Base-by-base conservation (phyloP, 1,284 basidiomycete genomes). In the Trichosporon sp. region DNA sequence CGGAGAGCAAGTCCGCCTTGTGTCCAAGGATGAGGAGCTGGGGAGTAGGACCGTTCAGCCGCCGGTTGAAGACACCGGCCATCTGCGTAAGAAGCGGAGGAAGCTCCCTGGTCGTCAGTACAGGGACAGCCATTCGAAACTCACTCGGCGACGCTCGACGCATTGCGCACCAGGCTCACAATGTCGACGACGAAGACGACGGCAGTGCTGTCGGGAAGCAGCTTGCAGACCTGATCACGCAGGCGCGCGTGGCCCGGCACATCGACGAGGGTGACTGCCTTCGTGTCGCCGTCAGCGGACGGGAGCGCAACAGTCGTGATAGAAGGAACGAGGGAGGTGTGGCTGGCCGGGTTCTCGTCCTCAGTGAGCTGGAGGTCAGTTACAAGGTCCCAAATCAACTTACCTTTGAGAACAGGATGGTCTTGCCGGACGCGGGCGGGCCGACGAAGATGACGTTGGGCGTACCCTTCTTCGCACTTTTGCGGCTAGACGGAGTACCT, bases 131-230 rank as follows among this genome's bases (percentile, higher is more conserved):
- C 12, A 2, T 5, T 11, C 10, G 43, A 10, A 37, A 77, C 83
- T 75, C 66, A 84, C 83, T 84, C 82, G n/a, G 80, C 79, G 2
- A 83, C 78, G n/a, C 70, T 56, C 1, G 77, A 72, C 1, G 78
- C 80, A 69, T 81, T 83, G 59, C 81, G 74, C 4, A 82, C 76
- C 7, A 83, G 66, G 0, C 73, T 76, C 11, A 76, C 76, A 32
- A 80, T 72, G 65, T 84, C 83, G n/a, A 83, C 78, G 2, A 84
- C 82, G 66, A 84, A 84, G 2, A 84, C 78, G 6, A 78, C 81
- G 0, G 73, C 82, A 32, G 70, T 72, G 21, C 78, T 79, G 8
- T 75, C 75, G 14, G 67, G 72, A 4, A 81, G 65, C n/a, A 78
- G 70, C 67, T 75, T 75, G 65, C 77, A 75, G 8, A 79, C 71